Evolutionary conservation across 1,284 basidiomycete genomes (phyloP), one percentile per base, ranked within the genome.

Genomic region (Sanghuangporus weigelae): DNA sequence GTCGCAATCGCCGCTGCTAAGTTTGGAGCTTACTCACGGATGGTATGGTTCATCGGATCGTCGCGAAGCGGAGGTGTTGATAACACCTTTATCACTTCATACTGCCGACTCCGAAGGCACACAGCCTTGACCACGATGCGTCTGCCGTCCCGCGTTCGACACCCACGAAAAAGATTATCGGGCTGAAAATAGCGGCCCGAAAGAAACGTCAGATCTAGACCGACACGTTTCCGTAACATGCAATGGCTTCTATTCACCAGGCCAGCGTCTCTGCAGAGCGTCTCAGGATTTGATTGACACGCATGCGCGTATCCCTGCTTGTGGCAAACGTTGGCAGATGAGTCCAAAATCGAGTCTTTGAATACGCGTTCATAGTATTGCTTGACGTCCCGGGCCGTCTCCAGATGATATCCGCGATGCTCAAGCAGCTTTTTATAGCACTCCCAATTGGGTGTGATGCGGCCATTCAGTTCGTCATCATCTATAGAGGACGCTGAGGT

Each of bases 11-110:
- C 31, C 49, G 8, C 38, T 57, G 31, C 19, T n/a, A 46, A 23
- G 65, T 21, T 26, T 50, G 50, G 19, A 40, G 21, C 14, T 21
- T 19, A 80, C 87, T 71, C 67, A 90, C 88, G 88, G 72, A 91
- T 89, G 58, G 83, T 86, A 69, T 88, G 89, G 70, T 90, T 90
- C 81, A 82, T 84, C 58, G 84, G 81, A 69, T 90, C 79, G 57
- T 78, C 71, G 67, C 81, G 76, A 67, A 85, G 71, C 14, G 78
- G 74, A 55, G 82, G 76, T 14, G 78, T 78, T 12, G 83, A 84
- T 14, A 90, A 74, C 62, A 79, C 73, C 49, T 79, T 81, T 39
- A 87, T 79, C 59, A 84, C 77, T 50, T 81, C 79, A 68, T 82
- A 80, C 72, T 90, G 88, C 42, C 83, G 82, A 69, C 87, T 89